Percentiles rank a stretch among this genome's conserved stretches.
phyloP scores from a whole-genome alignment of 2,329 filamentous ascomycete species.

The Trichophyton schoenleinii region DNA sequence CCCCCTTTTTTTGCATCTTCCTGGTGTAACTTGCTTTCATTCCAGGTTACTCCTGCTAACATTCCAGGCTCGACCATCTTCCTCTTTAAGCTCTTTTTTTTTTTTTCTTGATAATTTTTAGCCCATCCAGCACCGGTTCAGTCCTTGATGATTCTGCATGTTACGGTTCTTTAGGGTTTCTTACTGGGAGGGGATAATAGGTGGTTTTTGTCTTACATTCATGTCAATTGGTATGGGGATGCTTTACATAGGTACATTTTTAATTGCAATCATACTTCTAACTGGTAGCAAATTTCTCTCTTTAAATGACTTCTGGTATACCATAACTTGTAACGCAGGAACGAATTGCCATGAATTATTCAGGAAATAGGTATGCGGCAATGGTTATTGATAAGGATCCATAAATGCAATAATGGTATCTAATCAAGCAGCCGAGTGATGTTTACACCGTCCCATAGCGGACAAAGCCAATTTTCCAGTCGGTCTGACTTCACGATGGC shows the following conservation, averaged over 20 bases:
- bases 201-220: not conserved
- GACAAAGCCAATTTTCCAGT: not conserved
- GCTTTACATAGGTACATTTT: not conserved
- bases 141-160: not conserved
- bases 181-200: not conserved
- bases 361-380: not conserved
- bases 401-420: not conserved
- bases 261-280: not conserved
- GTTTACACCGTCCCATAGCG: not conserved
- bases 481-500: not conserved
- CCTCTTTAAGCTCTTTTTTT: not conserved
- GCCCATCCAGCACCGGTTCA: not conserved
- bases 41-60: not conserved
- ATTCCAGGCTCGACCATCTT: not conserved
- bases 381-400: not conserved
- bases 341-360: no score
- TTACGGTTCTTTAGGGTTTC: not conserved
- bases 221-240: not conserved
- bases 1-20: not conserved
- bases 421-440: not conserved
- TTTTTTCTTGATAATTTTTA: not conserved
- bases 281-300: not conserved
- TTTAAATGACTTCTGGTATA: not conserved
- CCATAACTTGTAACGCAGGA: not conserved
- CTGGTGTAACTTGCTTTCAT: not conserved